A percentile compares a stretch with the other conserved stretches of the same genome.
These are phyloP conservation scores for Fusarium caatingaense DNA, from an alignment of 2,329 filamentous ascomycete species.

Conservation along the genomic window DNA sequence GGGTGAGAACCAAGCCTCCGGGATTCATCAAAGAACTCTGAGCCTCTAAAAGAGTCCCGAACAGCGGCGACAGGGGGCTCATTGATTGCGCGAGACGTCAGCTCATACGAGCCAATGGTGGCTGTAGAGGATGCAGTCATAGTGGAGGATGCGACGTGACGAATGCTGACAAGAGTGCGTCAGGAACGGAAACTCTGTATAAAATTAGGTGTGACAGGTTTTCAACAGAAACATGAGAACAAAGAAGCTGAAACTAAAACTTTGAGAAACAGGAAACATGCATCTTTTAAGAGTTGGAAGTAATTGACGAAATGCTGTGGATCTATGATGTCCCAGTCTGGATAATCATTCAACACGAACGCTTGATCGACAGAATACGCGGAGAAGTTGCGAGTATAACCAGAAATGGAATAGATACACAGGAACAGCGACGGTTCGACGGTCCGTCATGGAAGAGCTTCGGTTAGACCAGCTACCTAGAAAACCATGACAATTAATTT, in stretches of 20 bases:
- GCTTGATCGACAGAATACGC: background rate
- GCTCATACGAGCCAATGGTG: conserved; percentile 34
- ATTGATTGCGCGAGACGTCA: conserved; percentile 24
- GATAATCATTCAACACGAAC: background rate
- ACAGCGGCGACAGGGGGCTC: conserved; percentile 8
- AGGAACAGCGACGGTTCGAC: background rate
- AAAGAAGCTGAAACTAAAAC: background rate
- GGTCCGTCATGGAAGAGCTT: conserved; percentile 17
- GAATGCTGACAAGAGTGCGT: conserved; percentile 20
- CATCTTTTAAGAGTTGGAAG: background rate
- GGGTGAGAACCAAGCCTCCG: conserved; percentile 4
- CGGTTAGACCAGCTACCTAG: conserved; percentile 2
- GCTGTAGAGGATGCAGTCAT: conserved; percentile 33
- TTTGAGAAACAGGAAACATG: background rate
- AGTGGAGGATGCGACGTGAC: conserved; percentile 1
- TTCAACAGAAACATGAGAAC: background rate
- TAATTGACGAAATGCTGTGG: conserved; percentile 5
- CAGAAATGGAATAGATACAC: conserved; percentile 15
- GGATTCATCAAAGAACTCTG: background rate
- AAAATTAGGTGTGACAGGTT: conserved; percentile 1
- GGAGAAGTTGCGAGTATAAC: conserved; percentile 15
- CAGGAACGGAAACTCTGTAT: conserved; percentile 1
- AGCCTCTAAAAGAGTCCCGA: background rate
- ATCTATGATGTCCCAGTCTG: background rate
- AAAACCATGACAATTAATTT: conserved; percentile 2